Evolutionary conservation across 345 rosid species (phyloP).

Genomic region (Punica granatum): DNA sequence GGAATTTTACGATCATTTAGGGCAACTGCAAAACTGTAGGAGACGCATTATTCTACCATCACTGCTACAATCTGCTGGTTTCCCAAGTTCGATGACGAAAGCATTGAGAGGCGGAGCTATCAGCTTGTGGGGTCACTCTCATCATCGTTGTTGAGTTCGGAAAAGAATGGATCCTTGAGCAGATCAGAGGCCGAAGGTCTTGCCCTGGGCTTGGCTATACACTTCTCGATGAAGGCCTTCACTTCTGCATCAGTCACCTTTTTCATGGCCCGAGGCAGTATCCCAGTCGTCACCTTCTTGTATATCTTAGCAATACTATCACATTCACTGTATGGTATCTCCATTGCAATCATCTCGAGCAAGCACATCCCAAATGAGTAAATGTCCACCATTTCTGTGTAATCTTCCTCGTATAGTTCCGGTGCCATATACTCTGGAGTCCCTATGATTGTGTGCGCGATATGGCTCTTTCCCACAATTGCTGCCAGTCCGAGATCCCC

Average conservation of each 20-base stretch:
- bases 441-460: constrained; percentile 54
- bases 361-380: constrained; percentile 63
- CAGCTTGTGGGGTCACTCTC: constrained; percentile 20
- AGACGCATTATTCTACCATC: too few relatives aligned
- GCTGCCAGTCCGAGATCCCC: constrained; percentile 76
- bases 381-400: constrained; percentile 62
- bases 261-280: constrained; percentile 44
- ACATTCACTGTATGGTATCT: constrained; percentile 65
- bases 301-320: constrained; percentile 64
- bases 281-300: constrained; percentile 55
- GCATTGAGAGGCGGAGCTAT: not conserved
- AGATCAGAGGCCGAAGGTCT: constrained; percentile 65
- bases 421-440: constrained; percentile 75
- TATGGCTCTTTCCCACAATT: constrained; percentile 51
- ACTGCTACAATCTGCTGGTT: not conserved
- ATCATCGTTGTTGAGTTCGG: constrained; percentile 25
- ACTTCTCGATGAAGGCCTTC: constrained; percentile 53
- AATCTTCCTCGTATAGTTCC: constrained; percentile 64
- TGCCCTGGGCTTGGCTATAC: constrained; percentile 50
- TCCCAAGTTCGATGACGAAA: not conserved
- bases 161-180: constrained; percentile 55
- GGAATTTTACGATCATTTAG: not conserved
- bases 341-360: constrained; percentile 64
- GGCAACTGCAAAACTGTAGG: not conserved
- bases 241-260: constrained; percentile 40